Base-by-base conservation (phyloP, 495 filamentous ascomycete species). In the Xylaria telfairii region DNA sequence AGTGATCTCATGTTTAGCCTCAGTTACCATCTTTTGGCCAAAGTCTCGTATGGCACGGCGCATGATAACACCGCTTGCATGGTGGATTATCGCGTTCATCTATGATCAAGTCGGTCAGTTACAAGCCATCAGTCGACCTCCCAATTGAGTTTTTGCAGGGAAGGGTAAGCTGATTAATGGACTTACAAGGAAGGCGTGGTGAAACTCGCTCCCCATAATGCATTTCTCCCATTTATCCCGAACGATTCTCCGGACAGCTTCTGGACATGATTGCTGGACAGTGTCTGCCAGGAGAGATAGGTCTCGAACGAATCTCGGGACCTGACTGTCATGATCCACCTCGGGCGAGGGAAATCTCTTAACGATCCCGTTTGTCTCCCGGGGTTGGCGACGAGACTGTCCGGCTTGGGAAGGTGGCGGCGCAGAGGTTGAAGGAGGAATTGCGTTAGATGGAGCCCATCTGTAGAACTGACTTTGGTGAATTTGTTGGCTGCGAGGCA, bases 181-280 rank as follows among this genome's bases (percentile, higher is more conserved):
- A 81, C 83, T 83, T 72, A 86, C 84, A 65, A 85, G 63, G 68
- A 85, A 86, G 17, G 83, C 81, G 39, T 82, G 79, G 66, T 86
- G 84, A 70, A 85, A 86, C 56, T 86, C 84, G 63, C 81, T 82
- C 21, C 84, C 84, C n/a, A 84, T 68, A n/a, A 85, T 68, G 47
- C 81, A 84, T 64, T 84, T 84, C 60, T 84, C 77, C 84, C 84
- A 86, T 66, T 84, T 80, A 54, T 85, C 83, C 10, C 84, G 78
- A 10, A 86, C 69, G 21, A 80, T 74, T 66, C 81, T 78, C 34
- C 84, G 79, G 10, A 85, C 84, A 4, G 83, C 80, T 70, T 82
- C 79, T 21, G 84, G 78, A 9, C 81, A 64, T 65, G 82, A 81
- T 60, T 82, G 81, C 47, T 83, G 80, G 21, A 86, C 72, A 41